Evolutionary conservation across 2,329 filamentous ascomycete species (phyloP).

Genomic region (Sporothrix inflata): DNA sequence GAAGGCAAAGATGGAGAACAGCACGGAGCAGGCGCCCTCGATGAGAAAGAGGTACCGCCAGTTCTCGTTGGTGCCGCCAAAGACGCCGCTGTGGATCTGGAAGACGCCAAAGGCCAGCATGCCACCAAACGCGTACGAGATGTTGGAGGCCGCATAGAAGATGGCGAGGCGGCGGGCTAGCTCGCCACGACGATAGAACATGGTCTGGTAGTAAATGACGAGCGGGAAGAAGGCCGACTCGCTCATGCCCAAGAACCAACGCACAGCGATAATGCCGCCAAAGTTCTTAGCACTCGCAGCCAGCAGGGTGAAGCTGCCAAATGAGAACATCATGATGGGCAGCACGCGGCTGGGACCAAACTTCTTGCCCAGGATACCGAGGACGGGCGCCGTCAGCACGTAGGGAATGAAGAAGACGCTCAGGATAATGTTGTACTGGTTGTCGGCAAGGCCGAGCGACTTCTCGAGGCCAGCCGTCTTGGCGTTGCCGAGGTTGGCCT

Average conservation of each 20-base stretch:
- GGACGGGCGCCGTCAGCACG: slow-evolving; percentile 66
- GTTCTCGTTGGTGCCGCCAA: slow-evolving; percentile 41
- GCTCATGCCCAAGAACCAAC: slow-evolving; percentile 70
- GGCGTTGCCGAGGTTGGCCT: slow-evolving; percentile 37
- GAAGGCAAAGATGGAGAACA: slow-evolving; percentile 66
- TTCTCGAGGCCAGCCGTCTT: slow-evolving; percentile 31
- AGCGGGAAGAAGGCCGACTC: slow-evolving; percentile 36
- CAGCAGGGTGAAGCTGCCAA: slow-evolving; percentile 67
- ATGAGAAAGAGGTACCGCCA: slow-evolving; percentile 60
- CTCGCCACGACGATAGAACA: slow-evolving; percentile 72
- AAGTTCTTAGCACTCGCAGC: slow-evolving; percentile 46
- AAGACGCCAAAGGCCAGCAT: slow-evolving; percentile 51
- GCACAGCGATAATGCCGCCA: slow-evolving; percentile 46
- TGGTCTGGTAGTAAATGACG: slow-evolving; percentile 56
- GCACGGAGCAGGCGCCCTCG: slow-evolving; percentile 60
- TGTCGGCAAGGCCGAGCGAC: slow-evolving; percentile 21
- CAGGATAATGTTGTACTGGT: slow-evolving; percentile 67
- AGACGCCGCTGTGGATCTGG: slow-evolving; percentile 48
- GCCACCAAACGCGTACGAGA: slow-evolving; percentile 34
- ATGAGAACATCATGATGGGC: slow-evolving; percentile 72
- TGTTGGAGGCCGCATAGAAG: slow-evolving; percentile 49
- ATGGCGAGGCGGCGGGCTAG: slow-evolving; percentile 70
- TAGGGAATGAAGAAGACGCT: slow-evolving; percentile 78
- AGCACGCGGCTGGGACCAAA: slow-evolving; percentile 68
- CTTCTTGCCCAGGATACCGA: slow-evolving; percentile 68